Percentiles rank a stretch among this genome's conserved stretches.
These are phyloP conservation scores for Phoma herbarum DNA, from an alignment of 2,329 filamentous ascomycete species.

Conservation along the genomic window DNA sequence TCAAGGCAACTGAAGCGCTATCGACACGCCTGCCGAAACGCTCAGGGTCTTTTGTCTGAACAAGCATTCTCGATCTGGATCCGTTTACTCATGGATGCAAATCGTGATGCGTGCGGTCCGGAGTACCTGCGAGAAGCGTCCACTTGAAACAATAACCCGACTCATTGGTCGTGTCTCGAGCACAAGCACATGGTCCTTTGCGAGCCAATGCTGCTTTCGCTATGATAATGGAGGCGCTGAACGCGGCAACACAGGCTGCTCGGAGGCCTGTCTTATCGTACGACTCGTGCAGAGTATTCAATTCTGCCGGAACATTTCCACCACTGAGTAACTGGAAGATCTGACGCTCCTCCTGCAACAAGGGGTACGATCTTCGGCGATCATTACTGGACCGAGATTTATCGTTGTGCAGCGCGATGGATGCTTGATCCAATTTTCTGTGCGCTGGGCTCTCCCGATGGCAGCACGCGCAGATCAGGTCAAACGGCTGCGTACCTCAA, in stretches of 20 bases:
- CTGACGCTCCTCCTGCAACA: slow-evolving; percentile 30
- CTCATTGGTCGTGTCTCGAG: slow-evolving; percentile 17
- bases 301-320: slow-evolving; percentile 43
- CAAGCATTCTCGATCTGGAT: slow-evolving; percentile 15
- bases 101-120: slow-evolving; percentile 14
- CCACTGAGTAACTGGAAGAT: slow-evolving; percentile 32
- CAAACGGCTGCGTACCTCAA: slow-evolving; percentile 23
- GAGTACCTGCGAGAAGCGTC: slow-evolving; percentile 20
- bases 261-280: slow-evolving; percentile 32
- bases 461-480: slow-evolving; percentile 31
- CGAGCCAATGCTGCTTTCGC: slow-evolving; percentile 15
- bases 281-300: slow-evolving; percentile 36
- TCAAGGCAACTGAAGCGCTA: slow-evolving; percentile 26
- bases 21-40: slow-evolving; percentile 21
- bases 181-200: slow-evolving; percentile 23
- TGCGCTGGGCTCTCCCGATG: slow-evolving; percentile 30
- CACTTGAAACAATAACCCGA: slow-evolving; percentile 22
- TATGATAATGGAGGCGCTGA: slow-evolving; percentile 32
- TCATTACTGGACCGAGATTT: slow-evolving; percentile 39
- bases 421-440: slow-evolving; percentile 28
- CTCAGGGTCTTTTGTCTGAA: slow-evolving; percentile 15
- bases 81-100: slow-evolving; percentile 14
- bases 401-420: slow-evolving; percentile 29
- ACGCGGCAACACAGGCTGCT: slow-evolving; percentile 36
- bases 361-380: slow-evolving; percentile 36